A percentile compares a stretch with the other conserved stretches of the same genome.
phyloP scores from a whole-genome alignment of 371 early-diverging fungal genomes.

The Catenaria anguillulae region DNA sequence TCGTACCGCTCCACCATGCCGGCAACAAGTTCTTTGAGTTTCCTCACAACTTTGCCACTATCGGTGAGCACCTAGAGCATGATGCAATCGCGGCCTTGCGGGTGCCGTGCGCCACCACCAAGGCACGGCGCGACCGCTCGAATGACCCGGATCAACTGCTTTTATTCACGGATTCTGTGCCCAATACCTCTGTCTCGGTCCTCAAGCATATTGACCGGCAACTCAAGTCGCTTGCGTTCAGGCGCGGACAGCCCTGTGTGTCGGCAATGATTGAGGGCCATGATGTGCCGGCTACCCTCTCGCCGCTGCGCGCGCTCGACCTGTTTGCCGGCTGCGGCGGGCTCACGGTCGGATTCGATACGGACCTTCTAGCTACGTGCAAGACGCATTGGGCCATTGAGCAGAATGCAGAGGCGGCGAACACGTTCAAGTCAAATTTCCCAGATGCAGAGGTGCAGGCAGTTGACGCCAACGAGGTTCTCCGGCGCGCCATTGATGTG shows the following conservation, averaged over 20 bases:
- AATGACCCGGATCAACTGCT: no score
- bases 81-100: no score
- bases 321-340: conserved; percentile 52
- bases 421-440: conserved; percentile 42
- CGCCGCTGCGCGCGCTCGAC: conserved; percentile 26
- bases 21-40: no score
- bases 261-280: no score
- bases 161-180: no score
- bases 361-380: conserved; percentile 20
- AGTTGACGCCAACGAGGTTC: conserved; percentile 38
- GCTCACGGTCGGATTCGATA: conserved; percentile 38
- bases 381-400: conserved; percentile 41
- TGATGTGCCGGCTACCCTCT: neutral
- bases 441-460: conserved; percentile 34
- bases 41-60: no score
- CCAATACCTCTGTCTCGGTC: no score
- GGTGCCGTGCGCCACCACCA: no score
- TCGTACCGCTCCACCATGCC: no score
- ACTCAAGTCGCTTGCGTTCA: conserved; percentile 7
- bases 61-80: no score
- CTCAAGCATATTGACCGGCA: conserved; percentile 10
- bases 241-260: no score
- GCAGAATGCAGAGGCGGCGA: conserved; percentile 31
- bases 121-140: no score
- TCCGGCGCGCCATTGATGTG: conserved; percentile 29